Conservation (phyloP, 768 basidiomycete genomes). For the Boletus barrowsii region DNA sequence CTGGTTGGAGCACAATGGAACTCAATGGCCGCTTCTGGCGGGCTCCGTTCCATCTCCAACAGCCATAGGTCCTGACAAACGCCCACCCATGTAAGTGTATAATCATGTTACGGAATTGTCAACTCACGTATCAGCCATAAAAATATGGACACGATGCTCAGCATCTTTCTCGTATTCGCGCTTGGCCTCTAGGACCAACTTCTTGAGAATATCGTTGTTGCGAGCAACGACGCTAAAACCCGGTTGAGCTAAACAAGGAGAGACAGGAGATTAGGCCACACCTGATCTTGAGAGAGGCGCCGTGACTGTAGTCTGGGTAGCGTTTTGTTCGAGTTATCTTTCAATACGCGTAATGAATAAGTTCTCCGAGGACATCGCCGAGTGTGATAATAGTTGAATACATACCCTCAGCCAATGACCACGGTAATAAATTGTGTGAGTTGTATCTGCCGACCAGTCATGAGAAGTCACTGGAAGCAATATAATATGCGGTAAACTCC, state of each 20-base stretch:
- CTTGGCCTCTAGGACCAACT: slow-evolving; percentile 83
- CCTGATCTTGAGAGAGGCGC: slow-evolving; percentile 79
- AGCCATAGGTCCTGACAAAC: slow-evolving; percentile 54
- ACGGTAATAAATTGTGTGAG: slow-evolving; percentile 86
- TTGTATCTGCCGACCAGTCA: slow-evolving; percentile 55
- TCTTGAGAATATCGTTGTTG: slow-evolving; percentile 84
- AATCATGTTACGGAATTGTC: slow-evolving; percentile 5
- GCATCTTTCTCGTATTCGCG: slow-evolving; percentile 89
- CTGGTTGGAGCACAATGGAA: slow-evolving; percentile 87
- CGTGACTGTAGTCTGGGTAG: slow-evolving; percentile 72
- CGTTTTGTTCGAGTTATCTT: slow-evolving; percentile 81
- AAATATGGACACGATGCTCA: slow-evolving; percentile 86
- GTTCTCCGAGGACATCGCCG: slow-evolving; percentile 16
- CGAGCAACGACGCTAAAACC: slow-evolving; percentile 73
- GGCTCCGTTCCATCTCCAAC: slow-evolving; percentile 88
- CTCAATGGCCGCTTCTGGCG: slow-evolving; percentile 88
- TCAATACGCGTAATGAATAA: slow-evolving; percentile 16
- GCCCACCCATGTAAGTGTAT: slow-evolving; percentile 1
- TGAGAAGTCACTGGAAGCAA: slow-evolving; percentile 13
- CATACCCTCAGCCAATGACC: slow-evolving; percentile 84
- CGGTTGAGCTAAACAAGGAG: slow-evolving; percentile 18
- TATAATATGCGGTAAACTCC: slow-evolving; percentile 23
- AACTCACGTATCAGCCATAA: slow-evolving; percentile 83
- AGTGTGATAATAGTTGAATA: slow-evolving; percentile 10
- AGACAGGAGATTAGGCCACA: slow-evolving; percentile 25